A percentile compares a stretch with the other conserved stretches of the same genome.
These are phyloP conservation scores for Leccinum fuscescens DNA, from an alignment of 1,284 basidiomycete species.

Conservation along the genomic window DNA sequence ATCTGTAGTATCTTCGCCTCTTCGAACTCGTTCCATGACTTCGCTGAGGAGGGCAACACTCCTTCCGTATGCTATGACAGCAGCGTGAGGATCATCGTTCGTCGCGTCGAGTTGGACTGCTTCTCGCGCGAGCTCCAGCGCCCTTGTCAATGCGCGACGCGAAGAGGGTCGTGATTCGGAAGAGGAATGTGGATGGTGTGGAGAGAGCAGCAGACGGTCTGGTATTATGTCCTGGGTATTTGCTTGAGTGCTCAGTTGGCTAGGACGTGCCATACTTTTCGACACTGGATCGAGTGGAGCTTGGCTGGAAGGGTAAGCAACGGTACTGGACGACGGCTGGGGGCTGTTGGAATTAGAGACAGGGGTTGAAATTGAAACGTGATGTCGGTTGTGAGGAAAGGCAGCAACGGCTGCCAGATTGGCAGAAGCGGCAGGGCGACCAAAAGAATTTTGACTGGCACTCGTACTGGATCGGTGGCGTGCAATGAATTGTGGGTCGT, in stretches of 20 bases:
- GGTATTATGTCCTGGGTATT: conserved; percentile 39
- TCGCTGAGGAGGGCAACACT: conserved; percentile 80
- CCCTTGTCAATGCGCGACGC: conserved; percentile 71
- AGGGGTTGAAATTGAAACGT: conserved; percentile 40
- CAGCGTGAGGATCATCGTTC: conserved; percentile 78
- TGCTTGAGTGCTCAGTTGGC: conserved; percentile 37
- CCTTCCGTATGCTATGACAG: conserved; percentile 76
- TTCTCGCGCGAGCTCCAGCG: conserved; percentile 79
- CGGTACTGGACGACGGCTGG: conserved; percentile 26
- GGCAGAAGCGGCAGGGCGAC: conserved; percentile 52
- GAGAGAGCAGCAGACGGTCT: conserved; percentile 46
- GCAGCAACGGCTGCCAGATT: conserved; percentile 56
- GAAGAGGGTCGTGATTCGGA: conserved; percentile 60
- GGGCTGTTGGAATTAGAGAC: conserved; percentile 26
- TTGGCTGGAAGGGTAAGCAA: conserved; percentile 34
- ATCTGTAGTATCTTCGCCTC: conserved; percentile 75
- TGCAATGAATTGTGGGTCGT: conserved; percentile 22
- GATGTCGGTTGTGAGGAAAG: conserved; percentile 53
- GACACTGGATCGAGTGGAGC: conserved; percentile 55
- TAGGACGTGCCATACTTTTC: conserved; percentile 44
- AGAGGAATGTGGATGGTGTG: conserved; percentile 37
- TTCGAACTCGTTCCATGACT: conserved; percentile 82
- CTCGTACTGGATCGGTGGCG: conserved; percentile 31
- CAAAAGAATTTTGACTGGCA: conserved; percentile 38
- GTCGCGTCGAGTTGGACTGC: conserved; percentile 78